Evolutionary conservation across 2,329 filamentous ascomycete genomes (phyloP), one percentile per base, ranked within the genome.

Genomic region (Raffaelea arxii): DNA sequence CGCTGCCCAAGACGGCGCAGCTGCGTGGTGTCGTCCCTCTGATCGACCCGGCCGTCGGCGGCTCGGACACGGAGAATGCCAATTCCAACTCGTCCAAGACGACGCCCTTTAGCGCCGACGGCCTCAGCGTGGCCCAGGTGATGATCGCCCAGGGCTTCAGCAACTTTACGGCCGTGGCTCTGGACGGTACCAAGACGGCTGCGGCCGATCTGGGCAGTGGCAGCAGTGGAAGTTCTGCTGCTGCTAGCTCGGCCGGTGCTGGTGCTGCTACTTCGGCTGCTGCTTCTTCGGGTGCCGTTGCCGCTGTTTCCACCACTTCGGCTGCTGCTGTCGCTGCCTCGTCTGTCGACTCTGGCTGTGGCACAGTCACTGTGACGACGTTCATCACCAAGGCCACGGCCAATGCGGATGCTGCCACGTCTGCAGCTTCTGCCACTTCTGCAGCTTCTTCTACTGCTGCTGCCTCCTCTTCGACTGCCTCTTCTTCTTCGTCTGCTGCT

Each of bases 11-110:
- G 25, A 83, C 77, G 7, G 62, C 64, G 22, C 70, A 70, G 46
- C 75, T 86, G 25, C 71, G 82, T 38, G 82, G 82, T 51, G 79
- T 86, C 47, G 69, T 83, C 4, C 81, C 82, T 23, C 68, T 82
- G 16, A 74, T 86, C 51, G 82, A 86, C 59, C 81, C 82, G 3
- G 75, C 65, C 50, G 78, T 84, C 35, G 66, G 56, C 43, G 77
- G 73, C 48, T 65, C 75, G 21, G 78, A 72, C 46, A 55, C 66
- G 11, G 76, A 78, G 59, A 84, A 84, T 51, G 72, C 75, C 50
- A 75, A 81, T 59, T 78, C 79, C 16, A 65, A 62, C 2, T 61
- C 62, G 22, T 81, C 76, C 4, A 59, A 73, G 40, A 59, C 58
- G 18, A 69, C 62, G 4, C 78, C 82, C 4, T 77, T 85, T 41